phyloP scores from a whole-genome alignment of 2,329 filamentous ascomycete genomes.

The Geosmithia flava region DNA sequence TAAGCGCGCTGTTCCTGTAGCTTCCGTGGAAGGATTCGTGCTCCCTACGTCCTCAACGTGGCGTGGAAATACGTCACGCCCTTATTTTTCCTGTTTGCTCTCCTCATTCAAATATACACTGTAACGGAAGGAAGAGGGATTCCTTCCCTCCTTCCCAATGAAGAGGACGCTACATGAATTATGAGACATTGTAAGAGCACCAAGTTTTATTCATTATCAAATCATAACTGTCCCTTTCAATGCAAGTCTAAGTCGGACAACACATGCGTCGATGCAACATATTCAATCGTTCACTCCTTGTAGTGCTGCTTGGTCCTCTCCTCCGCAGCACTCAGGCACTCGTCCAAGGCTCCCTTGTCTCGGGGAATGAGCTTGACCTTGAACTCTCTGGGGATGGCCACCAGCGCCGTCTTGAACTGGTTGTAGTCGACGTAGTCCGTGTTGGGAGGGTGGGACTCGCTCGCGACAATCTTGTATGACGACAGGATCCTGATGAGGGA shows the following conservation, averaged over 20 bases:
- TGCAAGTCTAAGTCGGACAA: neutral
- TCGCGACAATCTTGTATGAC: constrained; percentile 35
- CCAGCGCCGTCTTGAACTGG: constrained; percentile 43
- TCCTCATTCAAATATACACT: no score
- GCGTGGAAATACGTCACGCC: no score
- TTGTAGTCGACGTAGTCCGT: constrained; percentile 53
- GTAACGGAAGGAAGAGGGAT: no score
- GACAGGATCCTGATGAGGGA: constrained; percentile 35
- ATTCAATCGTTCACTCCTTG: constrained; percentile 17
- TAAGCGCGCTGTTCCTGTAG: no score
- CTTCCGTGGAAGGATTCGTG: no score
- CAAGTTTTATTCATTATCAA: neutral
- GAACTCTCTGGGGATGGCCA: constrained; percentile 47
- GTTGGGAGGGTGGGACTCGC: constrained; percentile 36
- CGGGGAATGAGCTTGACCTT: constrained; percentile 42
- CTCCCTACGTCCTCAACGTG: no score
- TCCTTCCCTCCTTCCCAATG: no score
- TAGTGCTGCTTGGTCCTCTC: constrained; percentile 34
- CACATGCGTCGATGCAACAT: neutral
- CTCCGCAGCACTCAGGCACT: constrained; percentile 28
- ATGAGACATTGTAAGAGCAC: no score
- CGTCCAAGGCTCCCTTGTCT: constrained; percentile 21
- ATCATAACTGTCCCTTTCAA: neutral
- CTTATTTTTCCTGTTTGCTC: no score
- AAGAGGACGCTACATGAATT: no score